Conservation (phyloP, 2,329 filamentous ascomycete species). For the Dactylonectria macrodidyma region DNA sequence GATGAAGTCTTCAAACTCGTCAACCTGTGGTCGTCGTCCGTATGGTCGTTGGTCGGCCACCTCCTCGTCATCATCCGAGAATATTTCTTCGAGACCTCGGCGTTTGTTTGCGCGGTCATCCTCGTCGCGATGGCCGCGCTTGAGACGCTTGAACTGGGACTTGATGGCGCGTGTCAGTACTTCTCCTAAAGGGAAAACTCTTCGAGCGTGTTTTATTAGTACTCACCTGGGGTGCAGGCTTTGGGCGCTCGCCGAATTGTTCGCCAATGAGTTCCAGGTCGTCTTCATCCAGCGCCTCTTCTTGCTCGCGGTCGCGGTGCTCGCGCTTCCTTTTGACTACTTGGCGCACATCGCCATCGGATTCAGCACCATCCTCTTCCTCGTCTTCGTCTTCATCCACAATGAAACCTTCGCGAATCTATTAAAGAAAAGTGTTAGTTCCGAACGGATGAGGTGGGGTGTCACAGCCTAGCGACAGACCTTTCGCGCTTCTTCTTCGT, state of each 20-base stretch:
- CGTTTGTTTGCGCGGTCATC: constrained; percentile 75
- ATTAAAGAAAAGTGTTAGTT: constrained; percentile 36
- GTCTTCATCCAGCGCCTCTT: constrained; percentile 94
- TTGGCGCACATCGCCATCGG: constrained; percentile 67
- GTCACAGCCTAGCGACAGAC: constrained; percentile 61
- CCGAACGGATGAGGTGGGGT: constrained; percentile 6
- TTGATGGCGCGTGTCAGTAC: constrained; percentile 54
- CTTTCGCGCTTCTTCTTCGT: constrained; percentile 85
- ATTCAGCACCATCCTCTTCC: constrained; percentile 76
- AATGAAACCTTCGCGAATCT: constrained; percentile 96
- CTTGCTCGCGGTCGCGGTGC: constrained; percentile 81
- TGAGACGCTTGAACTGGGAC: constrained; percentile 96
- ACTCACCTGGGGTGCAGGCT: constrained; percentile 78
- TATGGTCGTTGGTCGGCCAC: constrained; percentile 69
- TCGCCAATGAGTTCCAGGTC: constrained; percentile 96
- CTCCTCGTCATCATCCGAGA: constrained; percentile 93
- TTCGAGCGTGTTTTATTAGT: background rate
- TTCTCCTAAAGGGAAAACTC: background rate
- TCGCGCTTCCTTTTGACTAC: constrained; percentile 82
- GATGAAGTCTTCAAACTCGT: constrained; percentile 96
- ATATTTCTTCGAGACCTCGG: constrained; percentile 90
- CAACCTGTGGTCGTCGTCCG: constrained; percentile 72
- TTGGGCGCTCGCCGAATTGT: constrained; percentile 75
- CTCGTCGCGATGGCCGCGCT: constrained; percentile 88
- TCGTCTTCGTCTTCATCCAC: constrained; percentile 92